These are phyloP conservation scores for Endoconidiophora polonica DNA, from an alignment of 2,329 filamentous ascomycete species.

Conservation along the genomic window DNA sequence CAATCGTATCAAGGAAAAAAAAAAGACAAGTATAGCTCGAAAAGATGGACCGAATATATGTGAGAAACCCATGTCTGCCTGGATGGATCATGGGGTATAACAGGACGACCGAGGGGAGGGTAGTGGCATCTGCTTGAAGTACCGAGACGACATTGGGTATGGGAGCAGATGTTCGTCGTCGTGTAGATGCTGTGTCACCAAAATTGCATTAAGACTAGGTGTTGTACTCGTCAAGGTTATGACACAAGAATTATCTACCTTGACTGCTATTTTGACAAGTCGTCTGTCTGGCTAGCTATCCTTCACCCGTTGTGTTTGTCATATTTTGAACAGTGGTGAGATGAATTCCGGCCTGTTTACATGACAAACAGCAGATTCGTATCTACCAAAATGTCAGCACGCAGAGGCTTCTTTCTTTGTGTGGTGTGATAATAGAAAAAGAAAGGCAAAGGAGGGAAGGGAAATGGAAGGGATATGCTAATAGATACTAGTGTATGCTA, in stretches of 20 bases:
- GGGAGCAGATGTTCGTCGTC: no score
- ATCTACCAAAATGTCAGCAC: slow-evolving; percentile 24
- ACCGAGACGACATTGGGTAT: no score
- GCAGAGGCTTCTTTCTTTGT: slow-evolving; percentile 8
- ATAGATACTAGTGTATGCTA: neutral
- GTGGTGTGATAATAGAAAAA: neutral
- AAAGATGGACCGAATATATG: neutral
- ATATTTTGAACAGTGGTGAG: neutral
- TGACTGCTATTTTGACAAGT: no score
- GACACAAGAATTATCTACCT: no score
- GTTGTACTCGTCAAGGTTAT: no score
- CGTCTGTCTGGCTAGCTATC: neutral
- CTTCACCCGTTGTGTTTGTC: neutral
- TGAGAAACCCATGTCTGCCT: neutral
- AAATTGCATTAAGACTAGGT: no score
- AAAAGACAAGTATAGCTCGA: neutral
- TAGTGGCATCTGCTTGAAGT: no score
- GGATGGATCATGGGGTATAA: no score
- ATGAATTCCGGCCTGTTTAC: slow-evolving; percentile 24
- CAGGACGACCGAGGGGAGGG: no score
- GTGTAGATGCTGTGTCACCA: no score
- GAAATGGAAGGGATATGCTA: neutral
- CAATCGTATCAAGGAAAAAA: neutral
- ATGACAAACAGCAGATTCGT: slow-evolving; percentile 48
- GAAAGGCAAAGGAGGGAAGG: neutral